A percentile compares a stretch with the other conserved stretches of the same genome.
These are phyloP conservation scores for Hondaea fermentalgiana DNA, from an alignment of 108 stramenopile species.

Conservation along the genomic window DNA sequence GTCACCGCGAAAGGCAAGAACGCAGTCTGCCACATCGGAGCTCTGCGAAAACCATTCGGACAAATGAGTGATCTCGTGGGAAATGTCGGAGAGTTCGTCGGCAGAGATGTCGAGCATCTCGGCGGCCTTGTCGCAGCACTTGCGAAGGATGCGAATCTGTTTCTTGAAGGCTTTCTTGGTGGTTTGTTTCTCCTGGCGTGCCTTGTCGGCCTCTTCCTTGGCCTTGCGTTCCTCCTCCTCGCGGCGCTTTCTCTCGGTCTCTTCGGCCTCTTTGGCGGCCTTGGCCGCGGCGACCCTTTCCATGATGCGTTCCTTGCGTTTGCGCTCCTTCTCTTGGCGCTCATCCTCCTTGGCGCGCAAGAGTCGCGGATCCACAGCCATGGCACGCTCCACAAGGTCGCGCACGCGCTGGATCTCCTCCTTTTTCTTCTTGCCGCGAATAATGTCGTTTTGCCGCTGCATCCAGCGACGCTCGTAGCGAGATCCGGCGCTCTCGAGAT, in stretches of 20 bases:
- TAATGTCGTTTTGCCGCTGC: conserved; percentile 86
- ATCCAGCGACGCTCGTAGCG: conserved; percentile 94
- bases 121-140: neutral
- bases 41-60: neutral
- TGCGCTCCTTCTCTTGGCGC: conserved; percentile 29
- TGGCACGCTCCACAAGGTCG: conserved; percentile 79
- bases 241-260: neutral
- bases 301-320: neutral
- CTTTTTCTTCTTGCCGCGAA: conserved; percentile 77
- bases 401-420: conserved; percentile 82
- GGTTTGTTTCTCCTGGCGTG: neutral
- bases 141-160: neutral
- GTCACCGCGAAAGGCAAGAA: neutral
- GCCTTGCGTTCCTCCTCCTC: conserved; percentile 34
- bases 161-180: neutral
- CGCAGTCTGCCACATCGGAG: neutral
- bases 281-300: neutral
- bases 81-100: neutral
- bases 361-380: conserved; percentile 82
- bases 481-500: conserved; percentile 72
- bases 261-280: conserved; percentile 16
- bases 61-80: neutral
- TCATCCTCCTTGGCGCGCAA: conserved; percentile 52
- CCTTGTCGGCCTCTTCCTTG: conserved; percentile 30
- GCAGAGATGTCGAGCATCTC: neutral